phyloP scores from a whole-genome alignment of 2,329 filamentous ascomycete genomes.

The Elsinoe perseae region DNA sequence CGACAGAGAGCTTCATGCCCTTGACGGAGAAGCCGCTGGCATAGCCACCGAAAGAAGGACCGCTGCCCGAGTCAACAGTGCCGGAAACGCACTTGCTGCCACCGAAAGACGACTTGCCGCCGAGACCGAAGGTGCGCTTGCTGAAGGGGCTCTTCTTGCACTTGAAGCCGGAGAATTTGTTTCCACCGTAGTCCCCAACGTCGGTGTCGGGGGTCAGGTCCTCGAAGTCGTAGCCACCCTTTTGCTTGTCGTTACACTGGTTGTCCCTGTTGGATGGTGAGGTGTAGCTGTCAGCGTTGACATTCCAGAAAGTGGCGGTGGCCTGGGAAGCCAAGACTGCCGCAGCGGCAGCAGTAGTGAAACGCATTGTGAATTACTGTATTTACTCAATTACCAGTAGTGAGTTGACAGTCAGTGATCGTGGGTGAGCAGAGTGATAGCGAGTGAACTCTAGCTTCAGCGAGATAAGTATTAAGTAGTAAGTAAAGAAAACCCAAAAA shows the following conservation, averaged over 20 bases:
- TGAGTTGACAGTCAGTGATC: conserved; percentile 5
- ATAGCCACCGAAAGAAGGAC: conserved; percentile 38
- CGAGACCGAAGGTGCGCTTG: conserved; percentile 35
- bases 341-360: conserved; percentile 27
- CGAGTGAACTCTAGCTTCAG: conserved; percentile 10
- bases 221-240: conserved; percentile 63
- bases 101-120: conserved; percentile 35
- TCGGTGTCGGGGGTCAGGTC: conserved; percentile 38
- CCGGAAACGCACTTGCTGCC: conserved; percentile 38
- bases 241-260: conserved; percentile 64
- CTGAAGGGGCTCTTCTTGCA: conserved; percentile 54
- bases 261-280: conserved; percentile 69
- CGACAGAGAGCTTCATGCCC: conserved; percentile 63
- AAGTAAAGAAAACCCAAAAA: conserved; percentile 6
- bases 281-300: conserved; percentile 49
- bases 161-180: conserved; percentile 64
- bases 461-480: conserved; percentile 10
- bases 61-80: conserved; percentile 50
- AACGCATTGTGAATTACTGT: conserved; percentile 17
- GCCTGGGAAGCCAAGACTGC: conserved; percentile 41
- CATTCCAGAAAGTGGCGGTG: conserved; percentile 43
- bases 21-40: conserved; percentile 64
- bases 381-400: conserved; percentile 4
- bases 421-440: conserved; percentile 11
- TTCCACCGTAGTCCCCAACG: conserved; percentile 62